phyloP scores from a whole-genome alignment of 2,329 filamentous ascomycete species.

The Amylocarpus encephaloides region DNA sequence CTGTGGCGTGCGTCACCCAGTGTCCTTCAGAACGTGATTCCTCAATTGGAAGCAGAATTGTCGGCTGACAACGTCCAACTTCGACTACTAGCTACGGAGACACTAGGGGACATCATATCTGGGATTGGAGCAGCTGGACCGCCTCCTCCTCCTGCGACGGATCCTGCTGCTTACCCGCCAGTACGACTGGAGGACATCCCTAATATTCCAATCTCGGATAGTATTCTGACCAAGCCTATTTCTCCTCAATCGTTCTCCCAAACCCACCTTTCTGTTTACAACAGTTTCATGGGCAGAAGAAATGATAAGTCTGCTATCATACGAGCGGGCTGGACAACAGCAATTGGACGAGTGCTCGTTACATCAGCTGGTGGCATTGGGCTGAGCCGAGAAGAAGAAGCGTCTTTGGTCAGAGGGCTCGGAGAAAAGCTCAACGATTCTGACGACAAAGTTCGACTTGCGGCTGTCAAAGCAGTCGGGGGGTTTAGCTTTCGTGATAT shows the following conservation, averaged over 20 bases:
- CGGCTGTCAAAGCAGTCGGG: constrained; percentile 79
- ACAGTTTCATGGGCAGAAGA: constrained; percentile 75
- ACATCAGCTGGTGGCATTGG: constrained; percentile 89
- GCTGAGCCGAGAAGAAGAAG: constrained; percentile 75
- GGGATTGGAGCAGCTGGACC: constrained; percentile 89
- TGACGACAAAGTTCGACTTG: constrained; percentile 85
- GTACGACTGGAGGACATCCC: constrained; percentile 56
- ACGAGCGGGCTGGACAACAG: constrained; percentile 78
- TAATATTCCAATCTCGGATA: constrained; percentile 43
- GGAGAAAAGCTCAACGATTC: constrained; percentile 77
- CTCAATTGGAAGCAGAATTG: constrained; percentile 87
- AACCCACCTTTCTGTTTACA: constrained; percentile 70
- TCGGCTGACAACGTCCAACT: constrained; percentile 84
- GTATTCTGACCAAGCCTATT: constrained; percentile 71
- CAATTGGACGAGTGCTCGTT: constrained; percentile 77
- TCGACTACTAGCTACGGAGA: constrained; percentile 83
- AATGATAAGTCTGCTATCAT: constrained; percentile 83
- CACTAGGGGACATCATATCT: constrained; percentile 88
- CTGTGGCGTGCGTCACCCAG: constrained; percentile 87
- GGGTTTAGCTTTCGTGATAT: constrained; percentile 75
- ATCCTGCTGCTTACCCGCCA: constrained; percentile 81
- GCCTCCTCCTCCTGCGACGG: constrained; percentile 63
- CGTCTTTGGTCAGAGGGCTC: constrained; percentile 64
- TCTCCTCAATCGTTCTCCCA: constrained; percentile 88
- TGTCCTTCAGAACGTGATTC: constrained; percentile 87